Evolutionary conservation across 805 yeast species (phyloP), one percentile per base, ranked within the genome.

Genomic region (Metschnikowia bowlesiae): DNA sequence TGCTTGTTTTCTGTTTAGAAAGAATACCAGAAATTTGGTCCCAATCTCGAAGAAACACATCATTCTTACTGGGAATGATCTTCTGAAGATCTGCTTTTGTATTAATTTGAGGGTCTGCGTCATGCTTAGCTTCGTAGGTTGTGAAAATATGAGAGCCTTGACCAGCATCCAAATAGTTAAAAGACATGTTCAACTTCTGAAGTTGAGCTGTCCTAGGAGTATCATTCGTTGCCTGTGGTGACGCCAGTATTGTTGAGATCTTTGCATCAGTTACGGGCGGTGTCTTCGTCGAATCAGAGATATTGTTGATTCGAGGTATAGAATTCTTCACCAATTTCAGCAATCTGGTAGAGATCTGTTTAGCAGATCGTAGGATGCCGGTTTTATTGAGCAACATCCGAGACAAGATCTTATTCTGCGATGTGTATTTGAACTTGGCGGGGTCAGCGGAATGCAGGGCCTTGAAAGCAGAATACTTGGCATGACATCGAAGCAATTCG

Each of bases 351-450:
- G 57, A 50, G 16, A 73, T 68, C 50, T 73, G 76, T 50, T 70
- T 70, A 5, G 74, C 64, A 1, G 73, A 64, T 49, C 75, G 62
- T 35, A 61, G 56, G 1, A 68, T 57, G 9, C 73, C 72, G 7
- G 75, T 65, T 53, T 65, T 69, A 51, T 66, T 66, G 29, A 60
- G 61, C 32, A 73, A 51, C 76, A 73, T 71, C 44, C 75, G 60
- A 3, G 75, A 69, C 39, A 73, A 58, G 11, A 71, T 66, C 50
- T 71, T 73, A 54, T 72, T 71, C 52, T 71, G 76, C n/a, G 51
- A 32, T 1, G 74, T 63, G 41, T 64, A 64, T 43, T 64, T 67
- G 51, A 69, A 59, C 7, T 65, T 54, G n/a, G 56, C 41, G 0
- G 66, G 52, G 39, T 56, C 54, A 30, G 60, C 55, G 11, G 54